Conservation (phyloP, 192 early-diverging fungal species). For the Gonapodya sp. region DNA sequence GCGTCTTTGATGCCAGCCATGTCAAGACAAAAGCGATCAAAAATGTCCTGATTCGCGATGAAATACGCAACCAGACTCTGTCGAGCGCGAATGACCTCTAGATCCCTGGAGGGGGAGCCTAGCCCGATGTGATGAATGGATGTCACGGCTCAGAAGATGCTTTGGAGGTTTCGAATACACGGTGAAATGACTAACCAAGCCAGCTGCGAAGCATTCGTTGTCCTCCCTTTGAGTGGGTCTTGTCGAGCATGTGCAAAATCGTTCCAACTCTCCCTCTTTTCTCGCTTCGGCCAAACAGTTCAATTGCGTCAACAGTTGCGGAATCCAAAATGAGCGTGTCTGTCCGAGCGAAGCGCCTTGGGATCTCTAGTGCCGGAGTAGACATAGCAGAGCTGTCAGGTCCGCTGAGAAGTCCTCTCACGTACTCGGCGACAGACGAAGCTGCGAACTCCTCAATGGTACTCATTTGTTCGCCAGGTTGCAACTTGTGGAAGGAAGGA, state of each 20-base stretch:
- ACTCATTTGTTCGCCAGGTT: background rate
- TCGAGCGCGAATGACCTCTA: background rate
- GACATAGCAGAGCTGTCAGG: background rate
- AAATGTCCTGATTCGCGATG: background rate
- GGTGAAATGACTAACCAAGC: background rate
- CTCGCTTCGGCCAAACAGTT: background rate
- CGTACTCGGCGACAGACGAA: background rate
- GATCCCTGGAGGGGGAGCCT: background rate
- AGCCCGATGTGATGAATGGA: too few relatives aligned
- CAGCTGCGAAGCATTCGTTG: background rate
- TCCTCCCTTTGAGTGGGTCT: background rate
- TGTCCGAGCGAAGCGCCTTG: background rate
- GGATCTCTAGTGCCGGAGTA: background rate
- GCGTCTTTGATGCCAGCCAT: background rate
- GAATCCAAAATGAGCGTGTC: background rate
- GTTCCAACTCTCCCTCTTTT: background rate
- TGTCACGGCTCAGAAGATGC: background rate
- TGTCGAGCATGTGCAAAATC: background rate
- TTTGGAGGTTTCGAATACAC: background rate
- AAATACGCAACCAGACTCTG: background rate
- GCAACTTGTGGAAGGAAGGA: background rate
- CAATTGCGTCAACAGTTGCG: background rate
- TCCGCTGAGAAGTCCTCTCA: background rate
- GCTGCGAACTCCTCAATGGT: background rate
- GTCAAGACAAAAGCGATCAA: background rate